Evolutionary conservation across 2,329 filamentous ascomycete species (phyloP), one percentile per base, ranked within the genome.

Genomic region (Elsinoe ampelina): DNA sequence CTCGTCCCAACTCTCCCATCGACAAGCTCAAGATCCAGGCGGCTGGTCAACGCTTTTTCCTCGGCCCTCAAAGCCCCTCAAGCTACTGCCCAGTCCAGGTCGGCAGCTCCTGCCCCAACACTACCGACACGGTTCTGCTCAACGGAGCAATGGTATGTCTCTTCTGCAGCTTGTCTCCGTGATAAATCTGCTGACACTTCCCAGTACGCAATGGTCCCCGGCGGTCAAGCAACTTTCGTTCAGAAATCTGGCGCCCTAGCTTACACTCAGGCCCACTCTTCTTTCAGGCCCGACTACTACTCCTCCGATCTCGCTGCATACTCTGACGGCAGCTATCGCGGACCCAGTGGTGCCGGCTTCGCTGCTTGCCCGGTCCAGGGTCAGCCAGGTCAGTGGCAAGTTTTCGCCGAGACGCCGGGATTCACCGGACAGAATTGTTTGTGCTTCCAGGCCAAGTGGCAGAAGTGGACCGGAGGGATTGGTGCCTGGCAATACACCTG

Each of bases 151-250:
- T 59, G 55, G 57, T 55, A 15, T 12, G 52, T 42, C 22, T 20
- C 22, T 5, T 1, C 10, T 22, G 4, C 3, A 22, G 6, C 36
- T 2, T 43, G 8, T 42, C 20, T 20, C 20, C 22, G 2, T 15
- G 10, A 12, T 0, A 2, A 5, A 17, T 15, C 17, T 6, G 17
- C 56, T 58, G 35, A 60, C 34, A 60, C 19, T 26, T 11, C 26
- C 0, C 47, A 64, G 51, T 56, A 58, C 8, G 58, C 58, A 32
- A 45, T 42, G 22, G 62, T 64, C 4, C 63, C 63, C 8, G 63
- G 63, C 47, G 62, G 63, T 41, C 63, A 65, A 48, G 30, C 26
- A 5, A 57, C 59, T 52, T 65, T 60, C 55, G 60, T 61, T 39
- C 57, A 61, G 48, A 58, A 41, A 5, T 54, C 59, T 26, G 63